These are phyloP conservation scores for Chaetomiaceae sp. DNA, from an alignment of 2,329 filamentous ascomycete species.

Conservation along the genomic window DNA sequence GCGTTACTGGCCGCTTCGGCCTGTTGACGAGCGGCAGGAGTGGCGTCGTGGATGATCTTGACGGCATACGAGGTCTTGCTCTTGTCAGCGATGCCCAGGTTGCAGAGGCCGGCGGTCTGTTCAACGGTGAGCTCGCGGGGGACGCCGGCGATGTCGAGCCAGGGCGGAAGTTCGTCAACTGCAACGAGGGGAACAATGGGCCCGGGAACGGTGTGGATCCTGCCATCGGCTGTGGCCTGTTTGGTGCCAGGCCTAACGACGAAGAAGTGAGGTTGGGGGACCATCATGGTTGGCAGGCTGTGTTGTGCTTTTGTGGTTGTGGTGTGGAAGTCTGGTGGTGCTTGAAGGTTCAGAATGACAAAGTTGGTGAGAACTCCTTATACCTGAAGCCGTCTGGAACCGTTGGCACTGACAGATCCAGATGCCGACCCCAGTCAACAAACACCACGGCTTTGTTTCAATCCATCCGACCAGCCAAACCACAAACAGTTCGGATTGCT, in stretches of 20 bases:
- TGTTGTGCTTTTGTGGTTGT: neutral
- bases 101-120: conserved; percentile 37
- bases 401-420: neutral
- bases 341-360: too few species aligned
- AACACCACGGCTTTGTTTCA: neutral
- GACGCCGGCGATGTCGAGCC: conserved; percentile 41
- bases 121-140: conserved; percentile 39
- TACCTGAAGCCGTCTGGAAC: neutral
- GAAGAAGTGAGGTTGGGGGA: conserved; percentile 36
- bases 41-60: conserved; percentile 19
- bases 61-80: conserved; percentile 29
- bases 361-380: neutral
- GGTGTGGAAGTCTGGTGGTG: neutral
- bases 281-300: conserved; percentile 21
- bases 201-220: conserved; percentile 26
- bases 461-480: neutral
- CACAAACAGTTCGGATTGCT: neutral
- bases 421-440: neutral
- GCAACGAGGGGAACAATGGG: conserved; percentile 51
- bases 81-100: conserved; percentile 33
- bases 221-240: conserved; percentile 27
- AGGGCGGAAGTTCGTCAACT: conserved; percentile 46
- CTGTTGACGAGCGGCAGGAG: neutral
- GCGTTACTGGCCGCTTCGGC: neutral
- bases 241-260: conserved; percentile 39